phyloP scores from a whole-genome alignment of 306 rosid species.

The Coriaria nepalensis region DNA sequence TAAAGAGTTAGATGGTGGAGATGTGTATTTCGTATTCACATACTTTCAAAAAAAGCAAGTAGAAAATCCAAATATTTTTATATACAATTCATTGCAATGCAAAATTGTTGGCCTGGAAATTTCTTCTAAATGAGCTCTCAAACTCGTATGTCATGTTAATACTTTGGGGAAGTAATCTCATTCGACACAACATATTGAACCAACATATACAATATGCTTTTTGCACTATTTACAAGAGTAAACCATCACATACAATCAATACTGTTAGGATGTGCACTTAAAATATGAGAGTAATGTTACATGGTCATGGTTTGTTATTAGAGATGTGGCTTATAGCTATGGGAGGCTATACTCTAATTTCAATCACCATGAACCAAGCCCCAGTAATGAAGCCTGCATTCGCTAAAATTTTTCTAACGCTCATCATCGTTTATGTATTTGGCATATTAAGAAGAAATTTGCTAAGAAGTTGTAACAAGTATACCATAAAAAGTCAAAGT shows the following conservation, averaged over 20 bases:
- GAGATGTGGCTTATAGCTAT: not conserved
- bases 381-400: not conserved
- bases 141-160: not conserved
- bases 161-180: conserved; percentile 2
- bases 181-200: conserved; percentile 2
- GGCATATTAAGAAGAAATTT: not conserved
- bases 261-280: too few species aligned
- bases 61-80: not conserved
- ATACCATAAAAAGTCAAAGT: not conserved
- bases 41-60: not conserved
- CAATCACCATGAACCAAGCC: not conserved
- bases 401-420: too few species aligned
- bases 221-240: not conserved
- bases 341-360: not conserved
- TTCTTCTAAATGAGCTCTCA: conserved; percentile 1
- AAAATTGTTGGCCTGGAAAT: not conserved
- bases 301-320: not conserved
- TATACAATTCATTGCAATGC: too few species aligned
- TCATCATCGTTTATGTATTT: too few species aligned
- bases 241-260: too few species aligned
- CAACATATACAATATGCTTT: conserved; percentile 5
- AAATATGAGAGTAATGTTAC: too few species aligned
- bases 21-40: not conserved
- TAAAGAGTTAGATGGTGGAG: not conserved
- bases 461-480: not conserved